Evolutionary conservation across 2,329 filamentous ascomycete genomes (phyloP).

Genomic region (Cordyceps pruinosa): DNA sequence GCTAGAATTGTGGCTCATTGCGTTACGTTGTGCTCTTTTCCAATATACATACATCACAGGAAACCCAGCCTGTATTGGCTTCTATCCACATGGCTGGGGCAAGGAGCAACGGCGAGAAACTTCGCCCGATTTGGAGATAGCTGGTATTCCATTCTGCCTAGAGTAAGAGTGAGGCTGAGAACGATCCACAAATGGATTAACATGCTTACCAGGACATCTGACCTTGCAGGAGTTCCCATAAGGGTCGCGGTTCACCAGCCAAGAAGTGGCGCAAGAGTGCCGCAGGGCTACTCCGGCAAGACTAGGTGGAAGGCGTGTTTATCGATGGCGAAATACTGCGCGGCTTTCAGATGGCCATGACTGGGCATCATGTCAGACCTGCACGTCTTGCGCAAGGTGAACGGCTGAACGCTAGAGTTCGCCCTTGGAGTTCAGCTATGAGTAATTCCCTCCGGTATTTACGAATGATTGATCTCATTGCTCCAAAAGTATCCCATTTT

Average conservation of each 20-base stretch:
- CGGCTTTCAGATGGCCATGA: neutral
- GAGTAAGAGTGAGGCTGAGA: neutral
- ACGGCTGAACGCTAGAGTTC: neutral
- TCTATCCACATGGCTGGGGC: neutral
- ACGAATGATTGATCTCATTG: neutral
- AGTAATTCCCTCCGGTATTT: neutral
- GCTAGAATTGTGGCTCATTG: neutral
- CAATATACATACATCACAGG: neutral
- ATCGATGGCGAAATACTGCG: neutral
- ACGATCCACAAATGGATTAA: neutral
- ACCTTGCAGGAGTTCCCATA: neutral
- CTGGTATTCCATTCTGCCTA: neutral
- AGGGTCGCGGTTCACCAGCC: neutral
- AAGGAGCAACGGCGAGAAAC: neutral
- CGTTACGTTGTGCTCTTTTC: neutral
- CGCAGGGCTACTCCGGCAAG: neutral
- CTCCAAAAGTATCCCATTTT: neutral
- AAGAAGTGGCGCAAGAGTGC: neutral
- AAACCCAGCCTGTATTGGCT: neutral
- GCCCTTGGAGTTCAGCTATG: neutral
- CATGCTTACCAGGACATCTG: conserved; percentile 2
- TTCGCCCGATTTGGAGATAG: conserved; percentile 1
- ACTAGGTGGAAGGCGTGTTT: neutral
- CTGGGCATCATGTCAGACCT: neutral
- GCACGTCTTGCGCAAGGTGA: neutral